These are phyloP conservation scores for Glutinoglossum americanum DNA, from an alignment of 495 filamentous ascomycete species.

Conservation along the genomic window DNA sequence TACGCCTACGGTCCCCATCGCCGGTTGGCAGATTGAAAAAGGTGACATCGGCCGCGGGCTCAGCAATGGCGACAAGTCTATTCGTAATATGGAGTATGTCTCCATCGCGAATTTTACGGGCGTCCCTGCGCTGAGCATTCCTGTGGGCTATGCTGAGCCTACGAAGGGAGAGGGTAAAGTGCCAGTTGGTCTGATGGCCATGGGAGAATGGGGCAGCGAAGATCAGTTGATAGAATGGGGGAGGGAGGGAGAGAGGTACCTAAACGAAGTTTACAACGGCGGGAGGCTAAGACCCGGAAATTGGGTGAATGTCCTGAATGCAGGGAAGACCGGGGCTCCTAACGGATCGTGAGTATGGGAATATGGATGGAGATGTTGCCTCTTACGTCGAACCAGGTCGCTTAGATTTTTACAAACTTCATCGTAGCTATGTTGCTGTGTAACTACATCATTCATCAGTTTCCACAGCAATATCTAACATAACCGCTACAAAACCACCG, in stretches of 20 bases:
- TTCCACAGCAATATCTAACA: too few species aligned
- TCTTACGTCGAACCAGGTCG: too few species aligned
- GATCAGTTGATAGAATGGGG: slow-evolving; percentile 60
- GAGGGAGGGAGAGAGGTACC: slow-evolving; percentile 37
- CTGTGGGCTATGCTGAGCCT: slow-evolving; percentile 44
- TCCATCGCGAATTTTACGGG: slow-evolving; percentile 75
- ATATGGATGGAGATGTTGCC: too few species aligned
- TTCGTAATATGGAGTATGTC: slow-evolving; percentile 72
- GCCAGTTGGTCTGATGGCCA: slow-evolving; percentile 75
- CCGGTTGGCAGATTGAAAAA: slow-evolving; percentile 47
- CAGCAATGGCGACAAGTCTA: slow-evolving; percentile 45
- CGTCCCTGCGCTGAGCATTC: slow-evolving; percentile 55
- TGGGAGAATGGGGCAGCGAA: slow-evolving; percentile 75
- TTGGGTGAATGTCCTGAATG: slow-evolving; percentile 25
- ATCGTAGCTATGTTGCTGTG: too few species aligned
- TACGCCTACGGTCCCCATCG: slow-evolving; percentile 55
- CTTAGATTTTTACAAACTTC: too few species aligned
- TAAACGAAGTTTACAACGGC: slow-evolving; percentile 21
- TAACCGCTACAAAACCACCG: too few species aligned
- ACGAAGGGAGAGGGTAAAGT: slow-evolving; percentile 28
- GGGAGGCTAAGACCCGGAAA: slow-evolving; percentile 18
- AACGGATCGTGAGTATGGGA: not conserved
- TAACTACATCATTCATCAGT: too few species aligned
- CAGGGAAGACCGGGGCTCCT: not conserved
- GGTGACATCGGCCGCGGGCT: slow-evolving; percentile 41